A percentile compares a stretch with the other conserved stretches of the same genome.
Evolutionary conservation across 192 early-diverging fungal genomes (phyloP).

Genomic region (Mortierella hygrophila): DNA sequence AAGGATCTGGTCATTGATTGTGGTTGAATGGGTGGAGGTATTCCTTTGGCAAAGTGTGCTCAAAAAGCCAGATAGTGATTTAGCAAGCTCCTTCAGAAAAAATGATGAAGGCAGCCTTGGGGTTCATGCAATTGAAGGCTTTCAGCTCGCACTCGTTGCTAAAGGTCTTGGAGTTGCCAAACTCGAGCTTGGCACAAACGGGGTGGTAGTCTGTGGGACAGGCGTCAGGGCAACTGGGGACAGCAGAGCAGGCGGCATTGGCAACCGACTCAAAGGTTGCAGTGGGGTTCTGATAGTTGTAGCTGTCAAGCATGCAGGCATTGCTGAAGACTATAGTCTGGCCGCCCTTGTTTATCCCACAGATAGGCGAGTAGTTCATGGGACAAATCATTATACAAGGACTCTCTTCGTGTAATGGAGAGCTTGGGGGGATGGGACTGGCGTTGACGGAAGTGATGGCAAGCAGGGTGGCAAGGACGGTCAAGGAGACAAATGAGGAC

Average conservation of each 20-base stretch:
- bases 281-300: not conserved
- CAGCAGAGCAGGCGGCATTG: not conserved
- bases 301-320: not conserved
- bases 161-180: not conserved
- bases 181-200: constrained; percentile 4
- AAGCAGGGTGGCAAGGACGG: not conserved
- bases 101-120: not conserved
- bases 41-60: no score
- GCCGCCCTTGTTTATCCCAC: not conserved
- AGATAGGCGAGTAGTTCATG: not conserved
- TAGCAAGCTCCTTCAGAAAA: not conserved
- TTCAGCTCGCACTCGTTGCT: not conserved
- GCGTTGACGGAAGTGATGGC: not conserved
- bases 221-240: not conserved
- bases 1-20: no score
- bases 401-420: no score
- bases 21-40: no score
- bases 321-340: not conserved
- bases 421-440: not conserved
- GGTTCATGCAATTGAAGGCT: constrained; percentile 8
- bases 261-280: not conserved
- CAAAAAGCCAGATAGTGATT: not conserved
- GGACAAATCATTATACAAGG: no score
- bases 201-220: not conserved
- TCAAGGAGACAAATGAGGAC: not conserved